Evolutionary conservation across 2,329 filamentous ascomycete species (phyloP).

Genomic region (Monosporascus sp.): DNA sequence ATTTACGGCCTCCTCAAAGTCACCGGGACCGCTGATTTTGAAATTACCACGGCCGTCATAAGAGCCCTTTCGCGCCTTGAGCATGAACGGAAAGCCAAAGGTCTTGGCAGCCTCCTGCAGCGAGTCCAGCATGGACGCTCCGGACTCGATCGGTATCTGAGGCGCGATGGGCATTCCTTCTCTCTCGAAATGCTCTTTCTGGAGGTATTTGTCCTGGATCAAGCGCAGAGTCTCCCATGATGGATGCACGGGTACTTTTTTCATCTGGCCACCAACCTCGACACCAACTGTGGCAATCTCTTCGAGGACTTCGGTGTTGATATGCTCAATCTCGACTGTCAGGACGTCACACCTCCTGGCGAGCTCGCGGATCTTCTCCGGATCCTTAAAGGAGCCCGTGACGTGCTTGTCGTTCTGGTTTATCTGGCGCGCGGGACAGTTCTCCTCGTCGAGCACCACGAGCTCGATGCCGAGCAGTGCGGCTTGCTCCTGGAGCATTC

Average conservation of each 20-base stretch:
- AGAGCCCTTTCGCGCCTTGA: constrained; percentile 84
- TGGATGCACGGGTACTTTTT: constrained; percentile 63
- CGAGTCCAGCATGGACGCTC: constrained; percentile 50
- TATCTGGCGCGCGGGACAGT: constrained; percentile 80
- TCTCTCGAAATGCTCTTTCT: constrained; percentile 73
- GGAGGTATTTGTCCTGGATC: constrained; percentile 90
- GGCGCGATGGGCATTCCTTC: constrained; percentile 67
- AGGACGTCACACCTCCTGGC: constrained; percentile 72
- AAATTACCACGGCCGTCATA: constrained; percentile 82
- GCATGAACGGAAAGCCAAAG: constrained; percentile 82
- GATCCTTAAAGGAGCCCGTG: constrained; percentile 82
- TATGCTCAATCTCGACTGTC: constrained; percentile 93
- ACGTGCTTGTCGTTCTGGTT: constrained; percentile 71
- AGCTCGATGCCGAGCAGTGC: constrained; percentile 68
- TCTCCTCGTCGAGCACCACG: constrained; percentile 71
- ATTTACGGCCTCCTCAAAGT: constrained; percentile 58
- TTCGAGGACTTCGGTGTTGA: constrained; percentile 84
- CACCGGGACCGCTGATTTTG: constrained; percentile 39
- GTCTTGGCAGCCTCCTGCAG: constrained; percentile 57
- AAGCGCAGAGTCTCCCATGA: constrained; percentile 80
- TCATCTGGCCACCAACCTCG: constrained; percentile 41
- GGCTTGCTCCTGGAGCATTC: constrained; percentile 91
- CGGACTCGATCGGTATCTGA: constrained; percentile 57
- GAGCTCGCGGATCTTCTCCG: constrained; percentile 72
- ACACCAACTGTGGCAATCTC: constrained; percentile 67